Base-by-base conservation (phyloP, 257 asterid genomes). In the Gentiana macrophylla region DNA sequence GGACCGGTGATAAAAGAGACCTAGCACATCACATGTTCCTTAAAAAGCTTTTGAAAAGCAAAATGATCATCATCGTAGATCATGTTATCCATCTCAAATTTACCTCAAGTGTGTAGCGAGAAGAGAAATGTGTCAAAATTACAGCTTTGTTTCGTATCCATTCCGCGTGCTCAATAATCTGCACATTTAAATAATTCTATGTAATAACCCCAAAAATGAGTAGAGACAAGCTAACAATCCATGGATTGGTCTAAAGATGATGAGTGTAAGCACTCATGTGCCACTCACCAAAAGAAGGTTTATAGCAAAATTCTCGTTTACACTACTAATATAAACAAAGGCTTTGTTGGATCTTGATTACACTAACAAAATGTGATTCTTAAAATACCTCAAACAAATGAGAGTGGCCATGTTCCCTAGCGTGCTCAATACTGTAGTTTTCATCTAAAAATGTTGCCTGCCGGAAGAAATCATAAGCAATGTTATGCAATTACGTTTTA, bases 361-460 rank as follows among this genome's bases (percentile, higher is more conserved):
- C 59, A 50, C n/a, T 13, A 37, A 56, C 45, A 13, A 1, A 5
- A 59, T 64, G 49, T 10, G 51, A 41, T 34, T 38, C 49, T 50
- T 62, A 53, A 52, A 59, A 49, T 77, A 85, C 97, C 98, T 91
- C 98, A 32, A 53, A 85, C 41, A 91, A 53, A 70, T 91, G 98
- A 65, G 95, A 87, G 64, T 91, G 98, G 5, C 97, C 98, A 55
- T 81, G 98, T 57, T 85, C 90, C 60, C 93, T 77, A 38, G 97
- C 93, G 50, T 84, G 93, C 77, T 87, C 89, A 52, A 83, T 72
- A 37, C 86, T 72, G 74, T 74, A 76, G 41, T 53, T 72, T 37
- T 91, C 96, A 72, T 91, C 97, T 77, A 91, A 75, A 74, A 91
- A 91, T 11, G 98, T 91, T 33, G 97, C 97, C 98, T 91, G 93